Conservation (phyloP, 768 basidiomycete species). For the Lentinus tigrinus region DNA sequence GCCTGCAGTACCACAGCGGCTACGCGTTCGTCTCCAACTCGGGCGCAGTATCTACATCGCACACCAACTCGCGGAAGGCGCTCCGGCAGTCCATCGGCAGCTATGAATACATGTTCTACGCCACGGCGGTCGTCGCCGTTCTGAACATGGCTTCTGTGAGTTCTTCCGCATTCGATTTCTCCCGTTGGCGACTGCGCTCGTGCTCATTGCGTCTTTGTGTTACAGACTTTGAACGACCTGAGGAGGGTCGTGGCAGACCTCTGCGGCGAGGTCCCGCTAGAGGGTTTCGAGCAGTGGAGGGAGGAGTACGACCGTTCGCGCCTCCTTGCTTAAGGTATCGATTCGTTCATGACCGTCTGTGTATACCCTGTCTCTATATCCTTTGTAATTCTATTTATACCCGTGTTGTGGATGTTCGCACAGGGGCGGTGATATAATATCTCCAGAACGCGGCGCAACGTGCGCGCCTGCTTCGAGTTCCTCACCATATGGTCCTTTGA, state of each 20-base stretch:
- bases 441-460: too few species aligned
- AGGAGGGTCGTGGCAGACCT: slow-evolving; percentile 34
- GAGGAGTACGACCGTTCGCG: slow-evolving; percentile 33
- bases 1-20: slow-evolving; percentile 43
- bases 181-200: not conserved
- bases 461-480: too few species aligned
- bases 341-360: too few species aligned
- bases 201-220: not conserved
- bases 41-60: not conserved
- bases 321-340: not conserved
- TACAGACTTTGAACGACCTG: slow-evolving; percentile 39
- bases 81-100: slow-evolving; percentile 18
- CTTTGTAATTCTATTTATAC: too few species aligned
- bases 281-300: slow-evolving; percentile 39
- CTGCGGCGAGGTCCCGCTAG: slow-evolving; percentile 41
- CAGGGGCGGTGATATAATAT: too few species aligned
- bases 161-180: not conserved
- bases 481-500: too few species aligned
- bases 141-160: slow-evolving; percentile 35
- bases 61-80: not conserved
- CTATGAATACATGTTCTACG: slow-evolving; percentile 40
- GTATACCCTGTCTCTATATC: too few species aligned
- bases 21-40: slow-evolving; percentile 18
- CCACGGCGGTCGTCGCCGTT: slow-evolving; percentile 38
- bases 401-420: too few species aligned